Percentiles rank a stretch among this genome's conserved stretches.
Evolutionary conservation across 306 rosid genomes (phyloP).

Genomic region (Aeschynomene evenia): DNA sequence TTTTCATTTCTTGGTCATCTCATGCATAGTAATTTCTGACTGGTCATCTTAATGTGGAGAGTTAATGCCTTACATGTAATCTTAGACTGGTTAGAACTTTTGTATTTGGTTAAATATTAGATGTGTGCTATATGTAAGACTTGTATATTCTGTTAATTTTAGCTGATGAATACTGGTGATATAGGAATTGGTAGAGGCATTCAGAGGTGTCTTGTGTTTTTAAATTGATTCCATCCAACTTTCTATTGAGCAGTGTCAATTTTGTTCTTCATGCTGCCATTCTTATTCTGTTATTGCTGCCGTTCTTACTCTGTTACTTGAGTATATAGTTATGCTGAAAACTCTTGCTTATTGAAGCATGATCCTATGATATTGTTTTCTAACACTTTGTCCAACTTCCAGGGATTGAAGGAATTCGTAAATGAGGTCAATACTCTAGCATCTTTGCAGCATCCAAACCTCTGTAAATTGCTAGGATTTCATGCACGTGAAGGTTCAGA

Average conservation of each 20-base stretch:
- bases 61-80: background rate
- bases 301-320: background rate
- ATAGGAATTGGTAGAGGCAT: background rate
- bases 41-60: slow-evolving; percentile 11
- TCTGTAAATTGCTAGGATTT: slow-evolving; percentile 91
- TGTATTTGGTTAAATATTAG: background rate
- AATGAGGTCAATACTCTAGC: slow-evolving; percentile 76
- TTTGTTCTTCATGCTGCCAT: slow-evolving; percentile 14
- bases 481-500: slow-evolving; percentile 89
- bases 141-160: background rate
- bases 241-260: background rate
- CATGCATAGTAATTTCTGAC: slow-evolving; percentile 13
- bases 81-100: background rate
- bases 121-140: background rate
- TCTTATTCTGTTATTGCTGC: too few relatives aligned
- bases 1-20: slow-evolving; percentile 14
- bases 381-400: too few relatives aligned
- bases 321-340: slow-evolving; percentile 13
- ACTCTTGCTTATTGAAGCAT: background rate
- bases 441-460: slow-evolving; percentile 92
- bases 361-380: too few relatives aligned
- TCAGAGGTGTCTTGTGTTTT: background rate
- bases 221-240: slow-evolving; percentile 11
- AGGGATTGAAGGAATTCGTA: slow-evolving; percentile 90
- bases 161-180: background rate